These are phyloP conservation scores for Dactylellina parvicollis DNA, from an alignment of 2,329 filamentous ascomycete species.

Conservation along the genomic window DNA sequence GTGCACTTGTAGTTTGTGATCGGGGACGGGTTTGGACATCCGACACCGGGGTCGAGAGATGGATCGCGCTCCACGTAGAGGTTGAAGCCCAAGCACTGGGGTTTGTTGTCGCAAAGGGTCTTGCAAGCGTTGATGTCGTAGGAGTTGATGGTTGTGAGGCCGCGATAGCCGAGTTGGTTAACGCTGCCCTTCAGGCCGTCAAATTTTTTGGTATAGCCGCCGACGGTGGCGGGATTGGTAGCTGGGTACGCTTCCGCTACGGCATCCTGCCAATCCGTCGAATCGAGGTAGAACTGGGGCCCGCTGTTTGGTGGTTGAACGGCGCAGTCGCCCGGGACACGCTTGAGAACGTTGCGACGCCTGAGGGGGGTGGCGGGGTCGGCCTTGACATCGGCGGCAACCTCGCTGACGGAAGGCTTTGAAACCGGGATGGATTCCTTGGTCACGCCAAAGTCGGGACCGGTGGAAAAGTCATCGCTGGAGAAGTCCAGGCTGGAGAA, in stretches of 20 bases:
- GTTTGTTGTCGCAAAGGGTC: conserved; percentile 52
- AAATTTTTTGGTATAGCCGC: conserved; percentile 59
- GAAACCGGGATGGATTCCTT: conserved; percentile 36
- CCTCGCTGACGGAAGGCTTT: conserved; percentile 17
- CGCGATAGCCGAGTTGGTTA: conserved; percentile 57
- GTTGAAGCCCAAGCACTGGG: conserved; percentile 56
- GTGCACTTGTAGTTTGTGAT: conserved; percentile 62
- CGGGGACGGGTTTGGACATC: conserved; percentile 61
- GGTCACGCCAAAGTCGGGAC: conserved; percentile 26
- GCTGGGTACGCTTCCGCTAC: conserved; percentile 36
- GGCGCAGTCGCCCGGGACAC: conserved; percentile 31
- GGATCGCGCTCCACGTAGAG: conserved; percentile 57
- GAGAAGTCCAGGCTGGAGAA: conserved; percentile 24
- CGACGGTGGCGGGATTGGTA: conserved; percentile 39
- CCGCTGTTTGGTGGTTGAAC: conserved; percentile 29
- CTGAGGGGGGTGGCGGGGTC: conserved; percentile 27
- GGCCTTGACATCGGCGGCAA: conserved; percentile 24
- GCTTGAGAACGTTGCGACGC: conserved; percentile 26
- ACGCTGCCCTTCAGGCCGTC: conserved; percentile 55
- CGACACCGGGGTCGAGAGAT: conserved; percentile 55
- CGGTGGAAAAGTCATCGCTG: conserved; percentile 23
- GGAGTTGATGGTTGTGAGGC: conserved; percentile 54
- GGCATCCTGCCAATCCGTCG: conserved; percentile 15
- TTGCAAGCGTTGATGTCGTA: conserved; percentile 55
- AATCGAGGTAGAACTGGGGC: conserved; percentile 30